These are phyloP conservation scores for Glycine tomentella DNA, from an alignment of 306 rosid genomes.

Conservation along the genomic window DNA sequence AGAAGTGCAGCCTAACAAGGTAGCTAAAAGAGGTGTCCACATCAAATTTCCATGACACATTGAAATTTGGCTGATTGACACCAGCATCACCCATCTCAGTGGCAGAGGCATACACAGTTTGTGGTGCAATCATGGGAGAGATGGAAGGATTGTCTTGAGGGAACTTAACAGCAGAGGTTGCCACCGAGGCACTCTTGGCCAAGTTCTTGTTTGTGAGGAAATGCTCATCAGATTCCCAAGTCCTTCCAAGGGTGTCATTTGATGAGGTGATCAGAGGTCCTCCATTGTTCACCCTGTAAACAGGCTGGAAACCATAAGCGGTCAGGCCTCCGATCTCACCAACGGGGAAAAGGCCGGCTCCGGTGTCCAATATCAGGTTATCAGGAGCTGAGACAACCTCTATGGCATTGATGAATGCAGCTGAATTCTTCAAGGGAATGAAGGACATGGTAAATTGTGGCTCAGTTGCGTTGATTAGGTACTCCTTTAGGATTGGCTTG, in stretches of 20 bases:
- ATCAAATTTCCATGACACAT: slow-evolving; percentile 66
- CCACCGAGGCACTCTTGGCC: slow-evolving; percentile 41
- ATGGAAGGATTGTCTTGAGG: slow-evolving; percentile 27
- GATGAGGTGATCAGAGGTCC: slow-evolving; percentile 58
- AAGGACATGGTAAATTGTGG: slow-evolving; percentile 50
- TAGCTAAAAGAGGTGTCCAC: slow-evolving; percentile 56
- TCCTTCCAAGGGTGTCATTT: slow-evolving; percentile 60
- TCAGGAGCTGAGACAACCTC: slow-evolving; percentile 67
- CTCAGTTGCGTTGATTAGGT: slow-evolving; percentile 51
- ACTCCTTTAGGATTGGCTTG: slow-evolving; percentile 60
- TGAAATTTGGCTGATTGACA: slow-evolving; percentile 49
- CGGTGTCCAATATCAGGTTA: slow-evolving; percentile 41
- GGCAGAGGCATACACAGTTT: slow-evolving; percentile 54
- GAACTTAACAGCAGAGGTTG: slow-evolving; percentile 50
- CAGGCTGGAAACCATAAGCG: slow-evolving; percentile 43
- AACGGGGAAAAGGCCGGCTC: slow-evolving; percentile 47
- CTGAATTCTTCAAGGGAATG: slow-evolving; percentile 61
- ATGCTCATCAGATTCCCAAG: slow-evolving; percentile 58
- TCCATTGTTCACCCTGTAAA: slow-evolving; percentile 60
- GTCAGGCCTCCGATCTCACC: slow-evolving; percentile 47
- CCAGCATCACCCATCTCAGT: slow-evolving; percentile 56
- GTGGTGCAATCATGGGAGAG: slow-evolving; percentile 57
- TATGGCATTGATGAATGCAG: slow-evolving; percentile 64
- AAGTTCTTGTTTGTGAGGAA: slow-evolving; percentile 50
- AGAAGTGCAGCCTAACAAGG: slow-evolving; percentile 64